phyloP scores from a whole-genome alignment of 306 rosid genomes.

The Sphenostylis stenocarpa region DNA sequence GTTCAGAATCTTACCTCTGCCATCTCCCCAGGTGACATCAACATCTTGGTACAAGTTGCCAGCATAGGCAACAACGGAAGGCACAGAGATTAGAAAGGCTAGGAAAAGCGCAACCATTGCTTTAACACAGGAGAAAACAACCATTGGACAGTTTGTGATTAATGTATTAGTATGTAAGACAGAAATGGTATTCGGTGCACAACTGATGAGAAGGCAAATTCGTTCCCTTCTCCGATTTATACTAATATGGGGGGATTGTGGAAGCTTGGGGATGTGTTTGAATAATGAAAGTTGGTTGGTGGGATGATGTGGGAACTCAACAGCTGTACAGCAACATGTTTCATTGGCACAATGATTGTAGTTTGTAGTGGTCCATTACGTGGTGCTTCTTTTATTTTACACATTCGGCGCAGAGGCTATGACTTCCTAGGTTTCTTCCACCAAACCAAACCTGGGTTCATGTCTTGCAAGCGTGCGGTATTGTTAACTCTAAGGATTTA shows the following conservation, averaged over 20 bases:
- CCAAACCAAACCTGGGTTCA: background rate
- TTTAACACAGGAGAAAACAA: slow-evolving; percentile 11
- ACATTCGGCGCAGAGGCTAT: slow-evolving; percentile 3
- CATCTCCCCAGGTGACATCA: slow-evolving; percentile 70
- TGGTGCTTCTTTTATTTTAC: slow-evolving; percentile 29
- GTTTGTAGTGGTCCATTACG: slow-evolving; percentile 35
- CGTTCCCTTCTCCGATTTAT: slow-evolving; percentile 24
- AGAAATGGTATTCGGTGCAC: background rate
- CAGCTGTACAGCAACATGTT: slow-evolving; percentile 38
- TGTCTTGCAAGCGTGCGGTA: slow-evolving; percentile 1
- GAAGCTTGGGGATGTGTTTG: slow-evolving; percentile 4
- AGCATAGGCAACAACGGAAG: slow-evolving; percentile 27
- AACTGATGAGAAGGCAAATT: background rate
- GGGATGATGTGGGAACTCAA: slow-evolving; percentile 31
- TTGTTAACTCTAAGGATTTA: background rate
- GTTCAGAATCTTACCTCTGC: slow-evolving; percentile 54
- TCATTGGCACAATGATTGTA: slow-evolving; percentile 9
- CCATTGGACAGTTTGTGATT: slow-evolving; percentile 13
- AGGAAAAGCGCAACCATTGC: background rate
- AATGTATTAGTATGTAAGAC: background rate
- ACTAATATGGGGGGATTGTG: background rate
- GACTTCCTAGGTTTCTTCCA: slow-evolving; percentile 31
- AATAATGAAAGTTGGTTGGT: slow-evolving; percentile 35
- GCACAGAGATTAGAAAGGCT: background rate
- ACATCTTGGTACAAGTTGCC: slow-evolving; percentile 51